Evolutionary conservation across 176 grass and related monocot genomes (phyloP), one percentile per base, ranked within the genome.

Genomic region (Paspalum notatum): DNA sequence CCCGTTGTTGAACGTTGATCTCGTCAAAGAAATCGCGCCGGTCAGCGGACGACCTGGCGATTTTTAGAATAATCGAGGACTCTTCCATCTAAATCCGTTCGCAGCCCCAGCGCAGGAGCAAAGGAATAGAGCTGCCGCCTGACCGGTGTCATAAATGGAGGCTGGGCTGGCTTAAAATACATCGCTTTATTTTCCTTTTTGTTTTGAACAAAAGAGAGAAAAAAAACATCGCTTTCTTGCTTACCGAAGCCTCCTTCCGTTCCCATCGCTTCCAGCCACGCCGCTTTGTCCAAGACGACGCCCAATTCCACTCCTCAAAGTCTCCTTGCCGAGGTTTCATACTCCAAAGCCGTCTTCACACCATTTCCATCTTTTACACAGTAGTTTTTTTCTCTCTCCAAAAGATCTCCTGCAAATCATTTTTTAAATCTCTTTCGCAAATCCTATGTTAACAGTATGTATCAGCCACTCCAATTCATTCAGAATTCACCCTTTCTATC

Each of bases 11-110:
- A 81, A 39, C 32, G 77, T 67, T 80, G 77, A 80, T 57, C 63
- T 68, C 8, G 63, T 80, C 72, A 87, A 64, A 32, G 64, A 38
- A 54, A 44, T 10, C 63, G 32, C 63, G 39, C 52, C 6, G n/a
- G 72, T 87, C 79, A 82, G 62, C 15, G 6, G 6, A 82, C 12
- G 71, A 16, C 45, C 5, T 17, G 38, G 44, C 2, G 32, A 22
- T n/a, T n/a, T n/a, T 68, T 81, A 76, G 27, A 81, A 53, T 44
- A 85, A 46, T 45, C 58, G 41, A 18, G 17, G 71, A 68, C 60
- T 55, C 32, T 32, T 32, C 32, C 32, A 32, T 32, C 32, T n/a
- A n/a, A n/a, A n/a, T 32, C 32, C 32, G 32, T 32, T 32, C 32
- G 32, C 32, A 32, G 32, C 32, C 32, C 32, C 32, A 32, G 32